Percentiles rank a stretch among this genome's conserved stretches.
phyloP scores from a whole-genome alignment of 2,329 filamentous ascomycete genomes.

The Biscogniauxia sp. region DNA sequence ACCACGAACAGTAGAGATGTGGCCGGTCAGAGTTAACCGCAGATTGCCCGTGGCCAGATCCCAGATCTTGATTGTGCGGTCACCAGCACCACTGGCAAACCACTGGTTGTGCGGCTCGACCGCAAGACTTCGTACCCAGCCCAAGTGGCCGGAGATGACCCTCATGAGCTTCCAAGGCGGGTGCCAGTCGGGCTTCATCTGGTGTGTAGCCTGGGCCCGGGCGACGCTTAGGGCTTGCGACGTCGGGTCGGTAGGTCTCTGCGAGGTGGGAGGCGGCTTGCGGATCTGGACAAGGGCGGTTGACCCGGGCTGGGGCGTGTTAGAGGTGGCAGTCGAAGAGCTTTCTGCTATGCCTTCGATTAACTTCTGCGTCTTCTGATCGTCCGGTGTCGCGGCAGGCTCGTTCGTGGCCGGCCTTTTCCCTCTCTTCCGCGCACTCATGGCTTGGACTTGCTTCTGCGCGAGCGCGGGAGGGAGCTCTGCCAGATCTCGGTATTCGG shows the following conservation, averaged over 20 bases:
- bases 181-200: conserved; percentile 87
- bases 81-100: conserved; percentile 94
- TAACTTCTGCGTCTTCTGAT: conserved; percentile 59
- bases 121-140: conserved; percentile 86
- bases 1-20: conserved; percentile 86
- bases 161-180: conserved; percentile 98
- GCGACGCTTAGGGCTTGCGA: conserved; percentile 30
- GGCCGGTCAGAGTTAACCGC: conserved; percentile 82
- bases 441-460: conserved; percentile 37
- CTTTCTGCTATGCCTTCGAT: conserved; percentile 58
- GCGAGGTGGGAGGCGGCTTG: conserved; percentile 21
- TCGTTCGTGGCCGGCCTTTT: conserved; percentile 26
- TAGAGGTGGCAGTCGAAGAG: conserved; percentile 37
- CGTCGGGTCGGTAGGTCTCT: conserved; percentile 6
- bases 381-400: conserved; percentile 28
- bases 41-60: conserved; percentile 87
- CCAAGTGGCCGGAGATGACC: conserved; percentile 93
- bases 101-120: conserved; percentile 96
- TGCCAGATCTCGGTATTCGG: conserved; percentile 31
- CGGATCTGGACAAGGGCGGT: conserved; percentile 38
- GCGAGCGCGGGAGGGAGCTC: conserved; percentile 30
- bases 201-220: conserved; percentile 37
- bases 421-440: conserved; percentile 27
- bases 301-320: conserved; percentile 22
- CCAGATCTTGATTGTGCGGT: conserved; percentile 98